Percentiles rank a stretch among this genome's conserved stretches.
phyloP scores from a whole-genome alignment of 2,329 filamentous ascomycete genomes.

The Paraconiothyrium brasiliense region DNA sequence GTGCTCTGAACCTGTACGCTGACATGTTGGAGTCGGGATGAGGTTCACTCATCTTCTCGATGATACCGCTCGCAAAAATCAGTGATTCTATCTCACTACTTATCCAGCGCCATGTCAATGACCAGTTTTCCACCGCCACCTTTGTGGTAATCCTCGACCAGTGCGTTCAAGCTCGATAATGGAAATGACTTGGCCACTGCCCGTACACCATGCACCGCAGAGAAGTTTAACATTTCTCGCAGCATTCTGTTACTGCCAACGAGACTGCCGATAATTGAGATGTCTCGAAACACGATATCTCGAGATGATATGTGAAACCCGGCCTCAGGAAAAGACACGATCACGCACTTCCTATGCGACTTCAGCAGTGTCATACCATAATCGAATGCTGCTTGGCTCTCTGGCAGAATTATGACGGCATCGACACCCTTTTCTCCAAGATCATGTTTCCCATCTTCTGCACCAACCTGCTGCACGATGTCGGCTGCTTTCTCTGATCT shows the following conservation, averaged over 20 bases:
- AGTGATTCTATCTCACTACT: background rate
- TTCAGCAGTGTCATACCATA: slow-evolving; percentile 56
- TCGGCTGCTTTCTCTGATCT: slow-evolving; percentile 42
- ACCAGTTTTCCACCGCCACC: slow-evolving; percentile 57
- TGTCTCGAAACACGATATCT: slow-evolving; percentile 57
- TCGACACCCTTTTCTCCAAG: slow-evolving; percentile 57
- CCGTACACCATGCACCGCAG: slow-evolving; percentile 45
- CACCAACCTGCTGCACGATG: slow-evolving; percentile 45
- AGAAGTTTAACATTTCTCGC: slow-evolving; percentile 53
- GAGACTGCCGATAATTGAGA: slow-evolving; percentile 53
- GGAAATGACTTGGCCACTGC: slow-evolving; percentile 49
- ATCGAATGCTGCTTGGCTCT: slow-evolving; percentile 59
- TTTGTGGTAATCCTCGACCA: slow-evolving; percentile 57
- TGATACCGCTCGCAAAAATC: background rate
- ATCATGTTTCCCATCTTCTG: slow-evolving; percentile 46
- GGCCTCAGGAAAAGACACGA: slow-evolving; percentile 58
- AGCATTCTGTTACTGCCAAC: slow-evolving; percentile 54
- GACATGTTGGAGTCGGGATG: slow-evolving; percentile 51
- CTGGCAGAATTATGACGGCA: slow-evolving; percentile 58
- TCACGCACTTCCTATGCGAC: slow-evolving; percentile 56
- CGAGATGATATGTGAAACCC: slow-evolving; percentile 54
- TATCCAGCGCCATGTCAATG: slow-evolving; percentile 46
- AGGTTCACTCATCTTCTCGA: slow-evolving; percentile 21
- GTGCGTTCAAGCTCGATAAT: slow-evolving; percentile 50
- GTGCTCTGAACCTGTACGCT: slow-evolving; percentile 52